Conservation (phyloP, 2,329 filamentous ascomycete genomes). For the Epichloe baconii region DNA sequence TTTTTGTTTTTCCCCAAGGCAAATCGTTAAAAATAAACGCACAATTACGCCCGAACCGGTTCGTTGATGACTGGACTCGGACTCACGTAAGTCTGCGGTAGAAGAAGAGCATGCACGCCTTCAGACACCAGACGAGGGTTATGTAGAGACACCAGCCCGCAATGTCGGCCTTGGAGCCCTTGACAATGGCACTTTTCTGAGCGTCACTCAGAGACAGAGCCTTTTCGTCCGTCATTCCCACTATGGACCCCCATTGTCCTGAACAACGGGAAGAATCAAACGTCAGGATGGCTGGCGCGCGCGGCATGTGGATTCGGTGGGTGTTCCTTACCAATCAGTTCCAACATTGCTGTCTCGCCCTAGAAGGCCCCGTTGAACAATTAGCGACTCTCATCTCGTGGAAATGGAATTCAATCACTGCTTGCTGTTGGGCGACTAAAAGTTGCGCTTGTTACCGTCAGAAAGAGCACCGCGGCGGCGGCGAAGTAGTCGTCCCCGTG, state of each 20-base stretch:
- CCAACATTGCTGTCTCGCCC: slow-evolving; percentile 18
- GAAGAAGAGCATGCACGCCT: slow-evolving; percentile 26
- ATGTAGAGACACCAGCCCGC: slow-evolving; percentile 24
- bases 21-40: no score
- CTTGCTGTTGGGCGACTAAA: neutral
- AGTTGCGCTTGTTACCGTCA: slow-evolving; percentile 18
- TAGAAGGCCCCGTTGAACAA: neutral
- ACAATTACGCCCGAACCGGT: no score
- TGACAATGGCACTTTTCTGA: slow-evolving; percentile 8
- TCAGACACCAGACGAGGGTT: slow-evolving; percentile 25
- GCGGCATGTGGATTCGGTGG: neutral
- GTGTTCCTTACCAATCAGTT: slow-evolving; percentile 18
- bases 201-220: slow-evolving; percentile 7
- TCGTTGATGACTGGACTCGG: neutral
- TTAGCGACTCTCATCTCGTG: neutral
- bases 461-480: slow-evolving; percentile 21
- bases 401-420: slow-evolving; percentile 3
- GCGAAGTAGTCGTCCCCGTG: slow-evolving; percentile 31
- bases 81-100: slow-evolving; percentile 25
- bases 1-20: no score
- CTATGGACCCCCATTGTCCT: slow-evolving; percentile 13
- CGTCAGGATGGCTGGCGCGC: neutral
- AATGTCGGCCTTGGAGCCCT: slow-evolving; percentile 11
- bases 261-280: neutral
- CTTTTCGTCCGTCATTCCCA: slow-evolving; percentile 11